Base-by-base conservation (phyloP, 2,329 filamentous ascomycete species). In the Colletotrichum cordylinicola region DNA sequence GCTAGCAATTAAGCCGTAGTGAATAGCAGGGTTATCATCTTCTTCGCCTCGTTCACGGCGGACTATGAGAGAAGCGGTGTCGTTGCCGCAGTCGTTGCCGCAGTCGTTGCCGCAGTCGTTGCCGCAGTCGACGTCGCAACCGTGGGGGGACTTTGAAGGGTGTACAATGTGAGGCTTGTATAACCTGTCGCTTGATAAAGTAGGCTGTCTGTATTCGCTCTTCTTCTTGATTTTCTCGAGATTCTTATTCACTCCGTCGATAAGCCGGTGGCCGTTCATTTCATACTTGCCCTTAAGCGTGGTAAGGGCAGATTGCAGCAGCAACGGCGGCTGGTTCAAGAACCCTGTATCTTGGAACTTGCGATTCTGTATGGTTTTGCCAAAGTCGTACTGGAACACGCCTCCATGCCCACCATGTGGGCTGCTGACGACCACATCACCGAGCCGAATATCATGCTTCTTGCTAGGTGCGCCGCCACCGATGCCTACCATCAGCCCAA, bases 341-440 rank as follows among this genome's bases (percentile, higher is more conserved):
- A 48, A 18, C 2, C 66, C n/a, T 2, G 66, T 78, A 6, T 65
- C 29, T 4, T 58, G 4, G 33, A 78, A 78, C 10, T 10, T 31
- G 29, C 58, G n/a, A 10, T 67, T n/a, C 12, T 75, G 64, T 3
- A 77, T 74, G 8, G n/a, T 21, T 9, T 78, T 78, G 13, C 77
- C 77, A 56, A 71, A 74, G 52, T 78, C 74, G n/a, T 76, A 79
- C n/a, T 74, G 64, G 21, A 77, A 12, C 12, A 77, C 70, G 31
- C 74, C 58, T 13, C 52, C 68, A 1, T 64, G 52, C 9, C 62
- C 35, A 2, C 12, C 4, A 8, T 52, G 7, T 5, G 43, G 39
- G 12, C 16, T 24, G 24, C 75, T 31, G n/a, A 78, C 77, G 15
- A 78, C 58, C 4, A 78, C 62, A 39, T 78, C 77, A 6, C 77